Evolutionary conservation across 257 asterid genomes (phyloP).

Genomic region (Paulownia fortunei): DNA sequence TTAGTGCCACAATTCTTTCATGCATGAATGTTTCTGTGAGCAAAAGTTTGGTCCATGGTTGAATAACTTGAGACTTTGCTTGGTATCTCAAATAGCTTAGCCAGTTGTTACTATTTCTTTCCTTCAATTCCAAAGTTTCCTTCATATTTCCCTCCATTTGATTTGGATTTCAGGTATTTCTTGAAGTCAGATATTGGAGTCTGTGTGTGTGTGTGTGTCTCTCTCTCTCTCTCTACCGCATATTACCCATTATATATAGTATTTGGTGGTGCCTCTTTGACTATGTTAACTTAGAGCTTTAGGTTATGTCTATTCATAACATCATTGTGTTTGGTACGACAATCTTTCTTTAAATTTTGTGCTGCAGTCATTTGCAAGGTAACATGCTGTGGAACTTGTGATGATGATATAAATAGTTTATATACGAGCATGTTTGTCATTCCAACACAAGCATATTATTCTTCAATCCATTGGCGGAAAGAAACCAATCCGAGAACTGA

Average conservation of each 20-base stretch:
- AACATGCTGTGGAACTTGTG: constrained; percentile 2
- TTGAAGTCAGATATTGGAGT: background rate
- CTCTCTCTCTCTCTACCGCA: background rate
- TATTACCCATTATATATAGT: background rate
- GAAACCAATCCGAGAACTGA: too few species aligned
- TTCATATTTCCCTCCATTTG: background rate
- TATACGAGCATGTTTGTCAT: background rate
- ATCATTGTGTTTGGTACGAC: background rate
- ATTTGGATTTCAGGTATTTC: background rate
- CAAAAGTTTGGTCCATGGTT: background rate
- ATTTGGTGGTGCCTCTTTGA: constrained; percentile 9
- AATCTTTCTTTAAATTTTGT: background rate
- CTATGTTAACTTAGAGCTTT: background rate
- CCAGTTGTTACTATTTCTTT: background rate
- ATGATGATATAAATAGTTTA: background rate
- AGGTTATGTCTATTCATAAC: background rate
- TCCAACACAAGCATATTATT: background rate
- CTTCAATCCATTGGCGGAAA: background rate
- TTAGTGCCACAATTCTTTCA: background rate
- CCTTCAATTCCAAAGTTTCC: background rate
- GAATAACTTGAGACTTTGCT: background rate
- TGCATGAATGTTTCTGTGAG: background rate
- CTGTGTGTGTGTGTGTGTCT: background rate
- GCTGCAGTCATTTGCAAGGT: constrained; percentile 4
- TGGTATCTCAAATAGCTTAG: background rate